phyloP scores from a whole-genome alignment of 192 early-diverging fungal genomes.

The Coemansia sp. region DNA sequence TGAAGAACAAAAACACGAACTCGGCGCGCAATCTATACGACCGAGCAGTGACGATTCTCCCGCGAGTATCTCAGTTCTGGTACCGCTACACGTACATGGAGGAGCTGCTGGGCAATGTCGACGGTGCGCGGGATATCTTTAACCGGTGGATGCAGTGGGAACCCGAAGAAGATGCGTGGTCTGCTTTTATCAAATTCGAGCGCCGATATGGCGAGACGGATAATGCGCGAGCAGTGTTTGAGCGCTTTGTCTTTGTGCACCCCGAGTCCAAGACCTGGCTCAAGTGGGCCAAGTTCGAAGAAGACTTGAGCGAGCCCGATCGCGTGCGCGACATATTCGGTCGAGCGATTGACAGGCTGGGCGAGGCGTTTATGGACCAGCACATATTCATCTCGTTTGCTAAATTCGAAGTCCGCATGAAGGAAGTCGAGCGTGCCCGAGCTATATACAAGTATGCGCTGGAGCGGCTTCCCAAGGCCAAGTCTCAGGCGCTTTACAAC shows the following conservation, averaged over 20 bases:
- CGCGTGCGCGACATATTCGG: conserved; percentile 81
- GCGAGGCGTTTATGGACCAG: conserved; percentile 90
- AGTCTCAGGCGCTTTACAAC: conserved; percentile 87
- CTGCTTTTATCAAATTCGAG: conserved; percentile 94
- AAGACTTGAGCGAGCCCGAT: conserved; percentile 73
- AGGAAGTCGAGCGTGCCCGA: conserved; percentile 91
- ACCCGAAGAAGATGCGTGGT: conserved; percentile 89
- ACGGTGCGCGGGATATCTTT: conserved; percentile 90
- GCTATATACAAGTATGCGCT: conserved; percentile 96
- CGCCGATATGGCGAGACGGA: conserved; percentile 83
- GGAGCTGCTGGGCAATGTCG: conserved; percentile 89
- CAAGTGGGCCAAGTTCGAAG: conserved; percentile 95
- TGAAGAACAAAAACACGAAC: conserved; percentile 95
- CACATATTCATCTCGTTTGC: conserved; percentile 96
- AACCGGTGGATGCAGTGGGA: conserved; percentile 99
- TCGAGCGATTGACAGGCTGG: conserved; percentile 82
- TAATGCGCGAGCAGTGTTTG: conserved; percentile 76
- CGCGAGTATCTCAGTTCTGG: conserved; percentile 83
- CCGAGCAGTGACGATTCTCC: conserved; percentile 84
- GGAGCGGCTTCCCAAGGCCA: conserved; percentile 79
- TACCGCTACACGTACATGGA: conserved; percentile 99
- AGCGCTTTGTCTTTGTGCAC: conserved; percentile 84
- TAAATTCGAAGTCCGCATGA: conserved; percentile 87
- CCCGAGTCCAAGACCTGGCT: conserved; percentile 96
- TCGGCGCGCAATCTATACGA: conserved; percentile 94